phyloP scores from a whole-genome alignment of 352 stramenopile species.

The Phytopythium mirpurense region DNA sequence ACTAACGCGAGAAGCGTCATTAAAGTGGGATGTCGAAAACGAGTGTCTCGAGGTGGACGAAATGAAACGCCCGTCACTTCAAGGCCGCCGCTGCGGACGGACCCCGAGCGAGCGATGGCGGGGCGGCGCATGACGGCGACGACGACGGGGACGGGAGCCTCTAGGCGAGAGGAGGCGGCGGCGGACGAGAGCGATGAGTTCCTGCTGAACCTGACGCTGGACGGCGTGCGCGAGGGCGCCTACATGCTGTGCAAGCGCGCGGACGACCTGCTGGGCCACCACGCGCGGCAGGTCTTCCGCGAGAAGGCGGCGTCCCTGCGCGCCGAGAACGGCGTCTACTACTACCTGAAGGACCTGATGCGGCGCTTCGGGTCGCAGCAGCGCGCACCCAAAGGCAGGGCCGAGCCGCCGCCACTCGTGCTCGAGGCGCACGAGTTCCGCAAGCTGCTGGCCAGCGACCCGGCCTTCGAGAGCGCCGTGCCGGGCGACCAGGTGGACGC shows the following conservation, averaged over 20 bases:
- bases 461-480: conserved; percentile 66
- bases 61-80: neutral
- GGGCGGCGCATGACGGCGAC: conserved; percentile 3
- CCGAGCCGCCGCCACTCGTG: conserved; percentile 37
- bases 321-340: conserved; percentile 80
- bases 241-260: conserved; percentile 86
- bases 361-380: conserved; percentile 50
- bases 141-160: conserved; percentile 9
- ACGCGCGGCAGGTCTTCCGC: conserved; percentile 76
- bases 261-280: conserved; percentile 76
- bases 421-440: conserved; percentile 71
- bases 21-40: no score
- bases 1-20: no score
- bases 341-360: conserved; percentile 83
- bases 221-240: conserved; percentile 66
- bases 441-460: conserved; percentile 73
- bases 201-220: conserved; percentile 64
- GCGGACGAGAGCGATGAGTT: conserved; percentile 38
- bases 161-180: no score
- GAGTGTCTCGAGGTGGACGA: no score
- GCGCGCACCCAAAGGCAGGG: conserved; percentile 36
- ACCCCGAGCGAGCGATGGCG: no score
- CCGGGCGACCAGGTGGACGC: conserved; percentile 65
- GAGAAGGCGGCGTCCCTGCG: conserved; percentile 80
- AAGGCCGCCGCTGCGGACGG: no score